Conservation (phyloP, 1,284 basidiomycete genomes). For the Sparassis latifolia region DNA sequence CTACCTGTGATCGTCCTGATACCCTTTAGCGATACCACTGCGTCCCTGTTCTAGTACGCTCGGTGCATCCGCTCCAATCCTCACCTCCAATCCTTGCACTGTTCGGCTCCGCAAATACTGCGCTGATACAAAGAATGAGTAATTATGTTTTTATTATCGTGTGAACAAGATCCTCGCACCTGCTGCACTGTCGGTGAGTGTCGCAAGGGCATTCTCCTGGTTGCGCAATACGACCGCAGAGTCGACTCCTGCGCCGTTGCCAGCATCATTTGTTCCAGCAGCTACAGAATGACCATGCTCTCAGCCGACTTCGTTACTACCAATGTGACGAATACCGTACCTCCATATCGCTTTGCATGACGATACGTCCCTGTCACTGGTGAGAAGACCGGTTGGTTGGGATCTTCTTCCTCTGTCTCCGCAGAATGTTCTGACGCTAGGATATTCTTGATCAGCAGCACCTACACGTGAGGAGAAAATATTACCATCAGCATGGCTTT, state of each 20-base stretch:
- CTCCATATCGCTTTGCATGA: conserved; percentile 66
- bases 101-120: conserved; percentile 65
- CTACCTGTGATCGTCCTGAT: conserved; percentile 40
- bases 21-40: conserved; percentile 86
- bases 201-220: conserved; percentile 53
- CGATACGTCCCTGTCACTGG: conserved; percentile 85
- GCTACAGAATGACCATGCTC: too few relatives aligned
- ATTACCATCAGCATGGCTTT: conserved; percentile 6
- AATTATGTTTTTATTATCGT: too few relatives aligned
- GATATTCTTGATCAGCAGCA: too few relatives aligned
- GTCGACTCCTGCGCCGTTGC: conserved; percentile 8
- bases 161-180: too few relatives aligned
- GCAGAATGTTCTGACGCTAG: too few relatives aligned
- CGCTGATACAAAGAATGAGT: conserved; percentile 35
- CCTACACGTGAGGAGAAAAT: too few relatives aligned
- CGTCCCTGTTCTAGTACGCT: conserved; percentile 83
- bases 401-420: conserved; percentile 30
- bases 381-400: conserved; percentile 78
- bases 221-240: conserved; percentile 53
- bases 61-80: conserved; percentile 77
- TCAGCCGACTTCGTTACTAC: too few relatives aligned
- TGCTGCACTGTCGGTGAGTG: conserved; percentile 62
- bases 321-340: too few relatives aligned
- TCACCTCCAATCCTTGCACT: conserved; percentile 81
- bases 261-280: not conserved